A percentile compares a stretch with the other conserved stretches of the same genome.
Conservation (phyloP, 495 filamentous ascomycete genomes). For the Podospora tetraspora region DNA sequence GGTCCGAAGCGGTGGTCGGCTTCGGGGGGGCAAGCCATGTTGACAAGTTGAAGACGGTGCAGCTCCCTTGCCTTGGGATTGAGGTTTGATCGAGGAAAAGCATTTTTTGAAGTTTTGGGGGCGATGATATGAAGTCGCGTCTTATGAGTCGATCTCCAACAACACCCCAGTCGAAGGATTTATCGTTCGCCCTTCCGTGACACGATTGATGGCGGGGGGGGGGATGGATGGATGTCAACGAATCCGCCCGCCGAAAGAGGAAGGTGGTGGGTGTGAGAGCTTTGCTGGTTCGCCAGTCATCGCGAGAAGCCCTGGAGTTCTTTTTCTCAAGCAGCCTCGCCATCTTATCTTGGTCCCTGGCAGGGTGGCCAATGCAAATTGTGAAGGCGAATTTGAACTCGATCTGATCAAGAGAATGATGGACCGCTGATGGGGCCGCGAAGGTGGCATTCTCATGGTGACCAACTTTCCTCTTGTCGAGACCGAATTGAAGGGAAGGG, state of each 20-base stretch:
- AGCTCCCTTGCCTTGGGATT: neutral
- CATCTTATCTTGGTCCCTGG: no score
- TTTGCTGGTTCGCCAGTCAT: neutral
- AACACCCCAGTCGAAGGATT: neutral
- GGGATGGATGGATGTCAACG: neutral
- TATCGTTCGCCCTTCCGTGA: neutral
- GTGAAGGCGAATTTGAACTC: no score
- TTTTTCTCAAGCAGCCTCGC: neutral
- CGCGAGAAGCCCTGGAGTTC: neutral
- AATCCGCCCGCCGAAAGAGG: neutral
- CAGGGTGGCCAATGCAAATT: no score
- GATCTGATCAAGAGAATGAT: neutral
- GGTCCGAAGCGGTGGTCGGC: constrained; percentile 27
- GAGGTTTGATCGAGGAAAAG: neutral
- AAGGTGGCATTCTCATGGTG: neutral
- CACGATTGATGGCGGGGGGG: neutral
- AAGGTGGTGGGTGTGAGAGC: neutral
- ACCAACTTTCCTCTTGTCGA: no score
- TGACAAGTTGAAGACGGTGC: neutral
- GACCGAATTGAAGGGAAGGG: neutral
- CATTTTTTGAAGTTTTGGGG: neutral
- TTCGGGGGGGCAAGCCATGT: constrained; percentile 31
- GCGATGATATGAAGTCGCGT: neutral
- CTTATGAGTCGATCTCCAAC: neutral
- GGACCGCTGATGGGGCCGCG: neutral